Base-by-base conservation (phyloP, 208 protist genomes). In the Porcisia deanei region DNA sequence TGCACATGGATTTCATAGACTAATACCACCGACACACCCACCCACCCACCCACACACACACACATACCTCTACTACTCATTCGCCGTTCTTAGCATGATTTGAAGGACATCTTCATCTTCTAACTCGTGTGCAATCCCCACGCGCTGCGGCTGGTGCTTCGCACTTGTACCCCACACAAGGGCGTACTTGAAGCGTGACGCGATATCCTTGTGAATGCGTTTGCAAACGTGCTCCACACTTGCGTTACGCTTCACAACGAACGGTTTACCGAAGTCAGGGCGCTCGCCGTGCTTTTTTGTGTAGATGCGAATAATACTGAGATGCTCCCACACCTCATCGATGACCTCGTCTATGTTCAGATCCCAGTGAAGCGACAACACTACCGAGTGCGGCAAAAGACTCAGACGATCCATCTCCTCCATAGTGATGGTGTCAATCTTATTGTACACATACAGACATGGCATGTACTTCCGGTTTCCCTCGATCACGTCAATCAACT, bases 401-500 rank as follows among this genome's bases (percentile, higher is more conserved):
- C 97, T 96, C 1, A 99, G 75, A 6, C 95, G 85, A 81, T 99
- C 97, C 80, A 99, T 93, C 71, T 99, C 98, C 79, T 99, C 98
- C 80, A 99, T 97, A 9, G 96, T 98, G 75, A 99, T 94, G 52
- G 81, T 93, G 84, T 99, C 98, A 76, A 99, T 99, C 81, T 99
- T 99, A 78, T 98, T 99, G 87, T 98, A 98, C 8, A 98, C 93
- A 75, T 98, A 97, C 49, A 97, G 81, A 77, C 95, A 98, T 30
- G 95, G 94, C 89, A 98, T 96, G 80, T 97, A 97, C 85, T 86
- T 94, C 47, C 98, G 84, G 80, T 99, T 99, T 3, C 98, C 98
- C 79, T 99, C 96, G 67, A 99, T 96, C 12, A 99, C 97, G 82
- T 99, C 99, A 85, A 99, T 99, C 66, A 99, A 96, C 76, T 99